These are phyloP conservation scores for Salix caprea DNA, from an alignment of 345 rosid species.

Conservation along the genomic window DNA sequence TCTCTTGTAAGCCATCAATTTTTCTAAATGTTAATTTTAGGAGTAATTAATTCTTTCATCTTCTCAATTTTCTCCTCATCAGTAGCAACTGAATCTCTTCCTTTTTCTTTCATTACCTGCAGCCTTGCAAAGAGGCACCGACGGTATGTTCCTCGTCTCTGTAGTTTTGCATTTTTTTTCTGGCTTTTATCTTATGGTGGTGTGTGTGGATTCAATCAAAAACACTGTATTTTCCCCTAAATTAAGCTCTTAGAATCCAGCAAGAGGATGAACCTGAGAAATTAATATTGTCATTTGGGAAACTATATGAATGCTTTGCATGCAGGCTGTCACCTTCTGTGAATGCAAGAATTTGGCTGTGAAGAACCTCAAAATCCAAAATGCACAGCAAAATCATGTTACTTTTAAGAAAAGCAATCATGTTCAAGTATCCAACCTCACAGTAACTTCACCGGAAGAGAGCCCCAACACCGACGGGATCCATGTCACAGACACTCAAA, in stretches of 20 bases:
- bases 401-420: slow-evolving; percentile 46
- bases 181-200: background rate
- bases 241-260: no score
- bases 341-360: slow-evolving; percentile 46
- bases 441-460: slow-evolving; percentile 45
- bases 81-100: background rate
- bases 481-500: slow-evolving; percentile 57
- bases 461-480: slow-evolving; percentile 96
- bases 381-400: slow-evolving; percentile 71
- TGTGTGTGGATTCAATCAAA: no score
- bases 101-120: slow-evolving; percentile 21
- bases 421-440: slow-evolving; percentile 48
- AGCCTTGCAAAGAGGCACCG: slow-evolving; percentile 82
- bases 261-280: background rate
- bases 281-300: background rate
- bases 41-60: background rate
- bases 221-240: no score
- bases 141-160: slow-evolving; percentile 46
- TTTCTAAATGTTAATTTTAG: background rate
- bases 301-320: slow-evolving; percentile 10
- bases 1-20: slow-evolving; percentile 36
- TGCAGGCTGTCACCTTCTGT: slow-evolving; percentile 70
- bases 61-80: background rate
- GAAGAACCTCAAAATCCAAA: slow-evolving; percentile 44
- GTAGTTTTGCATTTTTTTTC: background rate